These are phyloP conservation scores for Fusarium denticulatum DNA, from an alignment of 2,329 filamentous ascomycete species.

Conservation along the genomic window DNA sequence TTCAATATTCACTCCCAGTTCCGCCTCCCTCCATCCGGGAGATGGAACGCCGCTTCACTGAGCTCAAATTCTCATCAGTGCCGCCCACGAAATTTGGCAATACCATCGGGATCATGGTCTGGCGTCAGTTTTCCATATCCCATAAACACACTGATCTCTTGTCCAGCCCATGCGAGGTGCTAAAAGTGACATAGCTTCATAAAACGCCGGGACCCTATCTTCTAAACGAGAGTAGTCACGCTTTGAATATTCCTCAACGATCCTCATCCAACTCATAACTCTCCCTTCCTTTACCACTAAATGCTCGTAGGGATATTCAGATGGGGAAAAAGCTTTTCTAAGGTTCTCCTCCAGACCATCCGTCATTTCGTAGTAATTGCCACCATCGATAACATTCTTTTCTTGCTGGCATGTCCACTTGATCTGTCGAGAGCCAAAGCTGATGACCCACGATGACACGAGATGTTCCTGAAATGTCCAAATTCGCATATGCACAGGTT, in stretches of 20 bases:
- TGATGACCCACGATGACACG: not conserved
- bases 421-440: not conserved
- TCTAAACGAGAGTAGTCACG: not conserved
- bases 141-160: not conserved
- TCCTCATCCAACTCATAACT: accelerated
- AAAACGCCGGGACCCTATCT: not conserved
- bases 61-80: too few relatives aligned
- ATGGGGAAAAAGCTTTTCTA: not conserved
- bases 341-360: accelerated
- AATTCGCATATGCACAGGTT: too few relatives aligned
- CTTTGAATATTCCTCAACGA: not conserved
- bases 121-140: not conserved
- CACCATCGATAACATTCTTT: not conserved
- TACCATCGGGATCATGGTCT: not conserved
- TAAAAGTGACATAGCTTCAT: not conserved
- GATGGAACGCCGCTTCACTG: too few relatives aligned
- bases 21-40: too few relatives aligned
- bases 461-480: not conserved
- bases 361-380: accelerated
- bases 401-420: not conserved
- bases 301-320: not conserved
- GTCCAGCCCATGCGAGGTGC: not conserved
- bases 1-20: too few relatives aligned
- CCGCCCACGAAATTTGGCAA: too few relatives aligned
- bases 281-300: accelerated